A percentile compares a stretch with the other conserved stretches of the same genome.
These are phyloP conservation scores for Daldinia loculata DNA, from an alignment of 495 filamentous ascomycete genomes.

Conservation along the genomic window DNA sequence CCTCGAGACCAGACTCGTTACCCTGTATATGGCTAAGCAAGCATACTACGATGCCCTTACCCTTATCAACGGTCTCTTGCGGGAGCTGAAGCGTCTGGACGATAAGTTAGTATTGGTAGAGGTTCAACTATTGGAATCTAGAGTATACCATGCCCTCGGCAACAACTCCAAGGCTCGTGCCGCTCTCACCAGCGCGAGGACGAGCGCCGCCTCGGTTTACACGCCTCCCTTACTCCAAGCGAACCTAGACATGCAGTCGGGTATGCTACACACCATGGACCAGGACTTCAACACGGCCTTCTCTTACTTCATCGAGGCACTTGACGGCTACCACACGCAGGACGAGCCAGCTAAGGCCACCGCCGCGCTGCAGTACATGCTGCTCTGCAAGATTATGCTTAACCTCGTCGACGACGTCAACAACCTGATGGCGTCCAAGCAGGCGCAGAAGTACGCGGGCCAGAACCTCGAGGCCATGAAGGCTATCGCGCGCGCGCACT, in stretches of 20 bases:
- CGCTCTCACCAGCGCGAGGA: slow-evolving; percentile 91
- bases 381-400: slow-evolving; percentile 99
- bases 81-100: slow-evolving; percentile 95
- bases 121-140: slow-evolving; percentile 95
- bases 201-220: slow-evolving; percentile 95
- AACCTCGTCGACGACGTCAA: slow-evolving; percentile 97
- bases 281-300: slow-evolving; percentile 98
- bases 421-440: slow-evolving; percentile 89
- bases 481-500: slow-evolving; percentile 92
- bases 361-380: slow-evolving; percentile 97
- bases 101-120: slow-evolving; percentile 99
- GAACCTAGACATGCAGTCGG: slow-evolving; percentile 97
- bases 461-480: slow-evolving; percentile 98
- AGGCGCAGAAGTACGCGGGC: slow-evolving; percentile 93
- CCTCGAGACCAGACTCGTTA: slow-evolving; percentile 93
- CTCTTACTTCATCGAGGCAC: slow-evolving; percentile 98
- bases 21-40: slow-evolving; percentile 93
- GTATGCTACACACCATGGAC: slow-evolving; percentile 98
- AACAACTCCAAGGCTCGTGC: slow-evolving; percentile 97
- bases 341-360: slow-evolving; percentile 87
- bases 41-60: slow-evolving; percentile 96
- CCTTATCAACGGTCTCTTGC: slow-evolving; percentile 93
- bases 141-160: slow-evolving; percentile 95
- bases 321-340: slow-evolving; percentile 95
- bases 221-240: slow-evolving; percentile 95